Evolutionary conservation across 805 yeast species (phyloP).

Genomic region (Pichia exigua): DNA sequence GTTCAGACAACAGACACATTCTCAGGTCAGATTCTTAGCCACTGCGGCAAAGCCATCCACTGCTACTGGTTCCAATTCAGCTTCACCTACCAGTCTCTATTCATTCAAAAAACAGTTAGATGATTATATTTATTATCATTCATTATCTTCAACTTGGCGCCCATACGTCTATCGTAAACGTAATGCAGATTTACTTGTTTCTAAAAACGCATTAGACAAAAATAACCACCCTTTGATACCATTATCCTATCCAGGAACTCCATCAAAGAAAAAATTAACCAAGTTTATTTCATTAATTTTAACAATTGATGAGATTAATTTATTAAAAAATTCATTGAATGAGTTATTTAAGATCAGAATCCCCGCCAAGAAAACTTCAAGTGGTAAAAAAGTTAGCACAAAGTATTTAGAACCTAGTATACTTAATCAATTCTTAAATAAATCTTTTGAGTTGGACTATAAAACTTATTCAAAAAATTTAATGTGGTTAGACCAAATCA

Average conservation of each 20-base stretch:
- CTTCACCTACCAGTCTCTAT: constrained; percentile 9
- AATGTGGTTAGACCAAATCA: constrained; percentile 15
- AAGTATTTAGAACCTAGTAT: constrained; percentile 18
- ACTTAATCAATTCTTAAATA: constrained; percentile 21
- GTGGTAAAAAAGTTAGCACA: background rate
- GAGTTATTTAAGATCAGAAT: constrained; percentile 10
- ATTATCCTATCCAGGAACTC: constrained; percentile 18
- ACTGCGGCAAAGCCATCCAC: background rate
- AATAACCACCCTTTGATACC: constrained; percentile 24
- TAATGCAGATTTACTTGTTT: constrained; percentile 15
- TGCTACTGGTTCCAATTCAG: background rate
- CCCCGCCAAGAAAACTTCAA: background rate
- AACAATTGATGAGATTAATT: constrained; percentile 19
- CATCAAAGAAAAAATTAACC: constrained; percentile 20
- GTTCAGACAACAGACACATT: background rate
- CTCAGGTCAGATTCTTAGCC: background rate
- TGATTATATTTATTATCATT: constrained; percentile 21
- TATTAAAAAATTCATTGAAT: constrained; percentile 15
- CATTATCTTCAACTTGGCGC: constrained; percentile 18
- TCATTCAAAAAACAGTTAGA: constrained; percentile 24
- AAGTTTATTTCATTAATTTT: constrained; percentile 21
- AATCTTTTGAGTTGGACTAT: constrained; percentile 19
- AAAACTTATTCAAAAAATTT: constrained; percentile 13
- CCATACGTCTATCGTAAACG: constrained; percentile 21
- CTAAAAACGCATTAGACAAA: constrained; percentile 19